Evolutionary conservation across 306 rosid genomes (phyloP), one percentile per base, ranked within the genome.

Genomic region (Carpinus viminea): DNA sequence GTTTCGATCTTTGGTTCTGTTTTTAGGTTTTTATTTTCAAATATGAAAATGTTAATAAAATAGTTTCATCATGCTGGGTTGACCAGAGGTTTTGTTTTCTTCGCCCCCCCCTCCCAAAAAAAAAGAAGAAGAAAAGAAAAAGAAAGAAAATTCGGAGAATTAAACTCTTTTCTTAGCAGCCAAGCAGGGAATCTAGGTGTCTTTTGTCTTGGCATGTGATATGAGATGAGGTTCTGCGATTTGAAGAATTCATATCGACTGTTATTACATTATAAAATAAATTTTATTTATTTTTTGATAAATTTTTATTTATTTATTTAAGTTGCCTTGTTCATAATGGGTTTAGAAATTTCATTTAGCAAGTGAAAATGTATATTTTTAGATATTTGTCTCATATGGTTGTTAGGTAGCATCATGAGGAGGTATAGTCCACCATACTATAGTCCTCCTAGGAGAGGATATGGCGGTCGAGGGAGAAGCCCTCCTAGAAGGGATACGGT

Each of bases 351-450:
- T 77, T 65, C 20, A 36, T 50, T 54, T 8, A 17, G 53, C 52
- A 41, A 18, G 48, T 5, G 17, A n/a, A n/a, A n/a, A 8, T 55
- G 28, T 11, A 28, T 18, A 55, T 20, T 21, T 74, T 46, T 70
- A 51, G 16, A 7, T 65, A 16, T 36, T 65, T 34, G 70, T 46
- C 43, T 65, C 70, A 36, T 21, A 34, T 65, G 10, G 47, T 1
- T 43, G 57, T 57, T 36, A 78, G 76, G 80, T 13, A 28, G 76
- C 45, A 48, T 54, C 55, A 86, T 96, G 99, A 84, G 98, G 85
- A 89, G 99, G 86, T 85, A 88, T 87, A 93, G 99, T 78, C 99
- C 99, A n/a, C 90, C 84, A 65, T 91, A 91, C 83, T 89, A 93
- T 69, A 96, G 99, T 87, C 98, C 99, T 78, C 96, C 97, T 0